Conservation (phyloP, 306 rosid genomes). For the Astragalus glycyphyllos region DNA sequence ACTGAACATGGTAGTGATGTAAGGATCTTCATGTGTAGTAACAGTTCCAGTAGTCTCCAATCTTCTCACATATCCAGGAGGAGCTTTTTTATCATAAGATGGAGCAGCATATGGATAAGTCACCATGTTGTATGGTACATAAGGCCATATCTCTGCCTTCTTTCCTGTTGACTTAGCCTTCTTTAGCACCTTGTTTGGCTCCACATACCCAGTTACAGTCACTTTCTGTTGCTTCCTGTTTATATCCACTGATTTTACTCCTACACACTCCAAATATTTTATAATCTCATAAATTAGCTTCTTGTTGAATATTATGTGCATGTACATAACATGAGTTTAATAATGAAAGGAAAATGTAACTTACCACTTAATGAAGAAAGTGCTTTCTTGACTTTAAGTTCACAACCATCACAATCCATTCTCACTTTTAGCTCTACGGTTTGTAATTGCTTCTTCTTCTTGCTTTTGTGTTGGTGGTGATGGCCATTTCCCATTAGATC, state of each 20-base stretch:
- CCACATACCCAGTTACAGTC: constrained; percentile 76
- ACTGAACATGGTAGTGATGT: constrained; percentile 70
- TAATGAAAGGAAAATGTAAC: neutral
- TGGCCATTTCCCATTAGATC: constrained; percentile 66
- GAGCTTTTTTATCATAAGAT: constrained; percentile 91
- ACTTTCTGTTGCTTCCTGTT: constrained; percentile 93
- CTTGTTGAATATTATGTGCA: neutral
- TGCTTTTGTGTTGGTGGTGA: constrained; percentile 42
- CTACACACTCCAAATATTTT: constrained; percentile 48
- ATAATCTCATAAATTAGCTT: constrained; percentile 1
- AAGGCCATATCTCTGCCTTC: constrained; percentile 89
- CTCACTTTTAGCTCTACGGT: constrained; percentile 84
- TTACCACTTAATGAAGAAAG: constrained; percentile 77
- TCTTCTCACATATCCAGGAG: constrained; percentile 86
- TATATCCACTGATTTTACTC: constrained; percentile 85
- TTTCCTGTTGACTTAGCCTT: constrained; percentile 87
- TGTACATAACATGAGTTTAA: neutral
- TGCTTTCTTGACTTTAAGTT: constrained; percentile 85
- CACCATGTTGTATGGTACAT: constrained; percentile 78
- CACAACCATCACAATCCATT: constrained; percentile 98
- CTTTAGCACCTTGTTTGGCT: constrained; percentile 82
- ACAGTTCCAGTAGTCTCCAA: constrained; percentile 60
- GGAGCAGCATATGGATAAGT: constrained; percentile 71
- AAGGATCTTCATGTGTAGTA: constrained; percentile 66
- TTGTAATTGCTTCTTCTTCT: constrained; percentile 78